These are phyloP conservation scores for Atalantia buxifolia DNA, from an alignment of 345 rosid species.

Conservation along the genomic window DNA sequence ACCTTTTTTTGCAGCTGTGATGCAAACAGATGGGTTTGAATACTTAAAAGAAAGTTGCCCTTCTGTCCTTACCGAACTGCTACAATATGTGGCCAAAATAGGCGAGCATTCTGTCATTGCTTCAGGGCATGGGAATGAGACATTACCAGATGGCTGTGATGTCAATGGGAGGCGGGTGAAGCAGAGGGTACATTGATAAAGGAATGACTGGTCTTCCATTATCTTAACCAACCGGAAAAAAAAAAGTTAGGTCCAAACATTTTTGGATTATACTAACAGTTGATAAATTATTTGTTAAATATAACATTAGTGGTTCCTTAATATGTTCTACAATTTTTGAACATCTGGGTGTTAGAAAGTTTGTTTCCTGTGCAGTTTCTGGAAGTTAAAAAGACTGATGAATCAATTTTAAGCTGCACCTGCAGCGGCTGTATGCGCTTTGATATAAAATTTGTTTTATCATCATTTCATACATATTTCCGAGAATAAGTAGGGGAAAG, in stretches of 20 bases:
- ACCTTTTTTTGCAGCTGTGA: conserved; percentile 48
- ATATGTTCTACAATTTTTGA: conserved; percentile 6
- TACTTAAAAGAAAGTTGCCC: conserved; percentile 64
- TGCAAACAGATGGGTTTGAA: conserved; percentile 78
- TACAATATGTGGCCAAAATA: conserved; percentile 50
- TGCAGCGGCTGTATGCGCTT: not conserved
- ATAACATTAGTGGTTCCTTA: conserved; percentile 4
- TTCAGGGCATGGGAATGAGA: conserved; percentile 38
- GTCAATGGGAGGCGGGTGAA: conserved; percentile 66
- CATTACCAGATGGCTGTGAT: conserved; percentile 51
- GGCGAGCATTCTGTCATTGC: conserved; percentile 54
- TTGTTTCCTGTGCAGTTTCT: not conserved
- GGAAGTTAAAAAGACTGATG: not conserved
- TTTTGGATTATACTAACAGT: conserved; percentile 29
- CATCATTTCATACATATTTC: too few relatives aligned
- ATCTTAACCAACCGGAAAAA: not conserved
- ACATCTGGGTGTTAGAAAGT: not conserved
- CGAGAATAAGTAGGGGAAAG: not conserved
- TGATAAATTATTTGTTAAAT: not conserved
- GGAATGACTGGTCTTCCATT: conserved; percentile 1
- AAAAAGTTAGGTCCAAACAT: conserved; percentile 15
- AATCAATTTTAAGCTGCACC: not conserved
- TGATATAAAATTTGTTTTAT: not conserved
- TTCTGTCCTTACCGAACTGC: conserved; percentile 49
- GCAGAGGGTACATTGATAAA: conserved; percentile 56